A percentile compares a stretch with the other conserved stretches of the same genome.
Evolutionary conservation across 805 yeast genomes (phyloP).

Genomic region (Candida maris): DNA sequence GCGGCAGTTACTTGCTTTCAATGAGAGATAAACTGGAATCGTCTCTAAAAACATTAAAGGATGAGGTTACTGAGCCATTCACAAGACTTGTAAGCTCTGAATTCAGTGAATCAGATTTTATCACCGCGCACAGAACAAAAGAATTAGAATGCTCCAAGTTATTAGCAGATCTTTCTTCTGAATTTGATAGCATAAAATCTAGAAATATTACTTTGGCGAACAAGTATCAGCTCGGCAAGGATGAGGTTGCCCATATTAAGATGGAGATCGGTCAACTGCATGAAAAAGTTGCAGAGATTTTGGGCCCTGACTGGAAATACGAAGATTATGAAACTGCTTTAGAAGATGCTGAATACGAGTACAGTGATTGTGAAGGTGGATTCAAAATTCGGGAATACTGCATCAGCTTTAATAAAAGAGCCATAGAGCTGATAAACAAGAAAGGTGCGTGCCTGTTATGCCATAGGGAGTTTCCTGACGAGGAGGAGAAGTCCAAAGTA

Average conservation of each 20-base stretch:
- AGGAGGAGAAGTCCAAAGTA: constrained; percentile 21
- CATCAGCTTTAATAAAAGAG: constrained; percentile 63
- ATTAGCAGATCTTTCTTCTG: not conserved
- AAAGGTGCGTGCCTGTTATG: constrained; percentile 70
- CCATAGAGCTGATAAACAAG: constrained; percentile 56
- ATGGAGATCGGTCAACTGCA: constrained; percentile 11
- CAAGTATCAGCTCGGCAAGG: constrained; percentile 5
- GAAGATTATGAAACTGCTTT: constrained; percentile 49
- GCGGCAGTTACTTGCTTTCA: constrained; percentile 33
- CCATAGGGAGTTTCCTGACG: constrained; percentile 55
- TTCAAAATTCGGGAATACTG: constrained; percentile 68
- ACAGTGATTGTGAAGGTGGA: constrained; percentile 58
- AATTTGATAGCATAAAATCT: constrained; percentile 2
- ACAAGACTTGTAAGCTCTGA: constrained; percentile 1
- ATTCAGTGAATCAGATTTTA: constrained; percentile 3
- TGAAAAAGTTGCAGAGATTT: constrained; percentile 16
- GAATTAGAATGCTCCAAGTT: not conserved
- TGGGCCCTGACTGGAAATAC: constrained; percentile 37
- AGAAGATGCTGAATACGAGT: constrained; percentile 57
- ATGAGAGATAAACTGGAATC: constrained; percentile 6
- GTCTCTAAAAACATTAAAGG: constrained; percentile 1
- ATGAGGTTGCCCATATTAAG: constrained; percentile 8
- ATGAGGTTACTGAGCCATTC: constrained; percentile 2
- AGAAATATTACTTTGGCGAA: constrained; percentile 6
- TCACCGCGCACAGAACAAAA: not conserved